These are phyloP conservation scores for Ambrosiella beaveri DNA, from an alignment of 2,329 filamentous ascomycete genomes.

Conservation along the genomic window DNA sequence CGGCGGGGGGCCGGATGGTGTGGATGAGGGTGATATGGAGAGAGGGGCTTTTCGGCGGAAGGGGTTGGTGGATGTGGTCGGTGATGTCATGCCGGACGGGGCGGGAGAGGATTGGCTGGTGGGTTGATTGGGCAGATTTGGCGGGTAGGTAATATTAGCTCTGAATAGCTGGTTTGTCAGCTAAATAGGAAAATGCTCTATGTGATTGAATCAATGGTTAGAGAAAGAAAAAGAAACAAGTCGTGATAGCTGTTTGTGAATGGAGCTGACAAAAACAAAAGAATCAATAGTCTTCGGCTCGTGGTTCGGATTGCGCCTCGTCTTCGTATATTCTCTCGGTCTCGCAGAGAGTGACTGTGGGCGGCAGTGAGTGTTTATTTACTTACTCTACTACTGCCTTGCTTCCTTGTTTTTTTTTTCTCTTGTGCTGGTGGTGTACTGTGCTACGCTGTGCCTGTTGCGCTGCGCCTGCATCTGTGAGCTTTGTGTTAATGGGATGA, in stretches of 20 bases:
- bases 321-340: background rate
- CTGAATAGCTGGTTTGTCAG: too few species aligned
- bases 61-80: conserved; percentile 10
- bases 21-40: background rate
- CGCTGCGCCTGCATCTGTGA: background rate
- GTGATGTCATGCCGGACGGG: background rate
- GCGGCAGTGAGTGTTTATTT: background rate
- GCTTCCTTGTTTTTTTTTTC: background rate
- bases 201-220: background rate
- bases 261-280: background rate
- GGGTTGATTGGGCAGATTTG: background rate
- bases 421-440: background rate
- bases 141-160: background rate
- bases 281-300: background rate
- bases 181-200: background rate
- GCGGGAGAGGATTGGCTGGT: background rate
- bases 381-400: background rate
- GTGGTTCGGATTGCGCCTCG: conserved; percentile 1
- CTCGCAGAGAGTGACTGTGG: background rate
- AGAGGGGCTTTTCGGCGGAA: conserved; percentile 9
- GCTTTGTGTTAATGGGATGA: background rate
- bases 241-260: background rate
- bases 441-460: background rate
- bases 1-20: background rate
- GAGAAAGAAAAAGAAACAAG: background rate